Evolutionary conservation across 116 monocot species (phyloP).

Genomic region (Phalaenopsis hybrid): DNA sequence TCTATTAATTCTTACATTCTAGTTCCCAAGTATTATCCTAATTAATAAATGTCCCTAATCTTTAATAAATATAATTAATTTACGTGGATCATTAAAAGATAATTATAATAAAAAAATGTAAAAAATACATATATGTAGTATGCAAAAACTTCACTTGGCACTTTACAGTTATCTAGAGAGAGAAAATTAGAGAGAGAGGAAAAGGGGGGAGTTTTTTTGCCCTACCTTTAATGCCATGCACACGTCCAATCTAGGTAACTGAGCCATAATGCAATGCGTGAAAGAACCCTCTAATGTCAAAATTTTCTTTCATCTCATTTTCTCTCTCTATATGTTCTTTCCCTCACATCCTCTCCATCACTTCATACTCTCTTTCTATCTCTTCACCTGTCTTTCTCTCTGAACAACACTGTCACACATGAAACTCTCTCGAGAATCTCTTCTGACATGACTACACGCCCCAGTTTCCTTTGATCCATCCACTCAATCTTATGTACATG

Average conservation of each 20-base stretch:
- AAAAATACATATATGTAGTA: no score
- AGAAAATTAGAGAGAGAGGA: background rate
- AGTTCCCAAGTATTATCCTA: no score
- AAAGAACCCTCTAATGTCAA: constrained; percentile 1
- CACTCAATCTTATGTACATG: background rate
- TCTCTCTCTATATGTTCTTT: background rate
- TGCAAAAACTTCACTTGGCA: no score
- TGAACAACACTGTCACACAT: constrained; percentile 2
- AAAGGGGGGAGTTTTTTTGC: no score
- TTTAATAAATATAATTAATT: no score
- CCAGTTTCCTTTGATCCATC: constrained; percentile 8
- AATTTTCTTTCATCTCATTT: background rate
- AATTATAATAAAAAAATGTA: no score
- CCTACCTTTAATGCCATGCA: constrained; percentile 53
- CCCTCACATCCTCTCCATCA: background rate
- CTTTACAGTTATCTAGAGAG: no score
- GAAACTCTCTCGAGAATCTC: constrained; percentile 6
- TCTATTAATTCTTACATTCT: no score
- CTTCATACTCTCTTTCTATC: background rate
- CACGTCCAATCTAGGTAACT: constrained; percentile 70
- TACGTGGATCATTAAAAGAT: no score
- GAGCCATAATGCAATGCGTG: constrained; percentile 24
- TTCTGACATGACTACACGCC: constrained; percentile 6
- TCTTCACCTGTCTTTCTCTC: constrained; percentile 2
- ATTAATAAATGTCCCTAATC: no score